Conservation (phyloP, 1,284 basidiomycete species). For the Marasmius sp. region DNA sequence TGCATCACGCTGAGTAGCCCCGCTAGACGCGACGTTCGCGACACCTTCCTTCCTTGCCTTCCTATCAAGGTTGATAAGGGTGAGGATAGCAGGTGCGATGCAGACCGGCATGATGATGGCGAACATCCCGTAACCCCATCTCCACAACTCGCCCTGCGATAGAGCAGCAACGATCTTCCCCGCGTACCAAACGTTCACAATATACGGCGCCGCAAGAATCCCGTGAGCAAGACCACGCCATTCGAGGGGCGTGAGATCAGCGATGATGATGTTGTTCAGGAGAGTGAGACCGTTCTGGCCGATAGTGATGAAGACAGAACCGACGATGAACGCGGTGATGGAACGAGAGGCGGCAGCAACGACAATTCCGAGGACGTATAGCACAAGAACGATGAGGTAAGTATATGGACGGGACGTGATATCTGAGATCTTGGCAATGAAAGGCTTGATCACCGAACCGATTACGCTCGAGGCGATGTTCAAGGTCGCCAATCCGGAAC, state of each 20-base stretch:
- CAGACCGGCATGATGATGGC: slow-evolving; percentile 21
- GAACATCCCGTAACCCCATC: slow-evolving; percentile 29
- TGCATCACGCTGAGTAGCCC: slow-evolving; percentile 8
- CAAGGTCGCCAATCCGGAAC: slow-evolving; percentile 10
- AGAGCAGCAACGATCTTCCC: slow-evolving; percentile 14
- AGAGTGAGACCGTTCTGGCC: slow-evolving; percentile 22
- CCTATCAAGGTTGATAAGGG: slow-evolving; percentile 13
- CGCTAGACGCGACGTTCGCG: slow-evolving; percentile 17
- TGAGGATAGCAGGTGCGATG: slow-evolving; percentile 16
- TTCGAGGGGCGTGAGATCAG: slow-evolving; percentile 23
- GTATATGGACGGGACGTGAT: slow-evolving; percentile 15
- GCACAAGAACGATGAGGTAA: slow-evolving; percentile 18
- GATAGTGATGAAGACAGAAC: slow-evolving; percentile 21
- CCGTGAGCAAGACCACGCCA: slow-evolving; percentile 24
- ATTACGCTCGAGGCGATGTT: slow-evolving; percentile 21
- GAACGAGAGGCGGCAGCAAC: slow-evolving; percentile 19
- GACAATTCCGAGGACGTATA: slow-evolving; percentile 24
- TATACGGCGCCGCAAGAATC: slow-evolving; percentile 16
- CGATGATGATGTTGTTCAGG: slow-evolving; percentile 24
- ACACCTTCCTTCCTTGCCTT: slow-evolving; percentile 13
- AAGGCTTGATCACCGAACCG: slow-evolving; percentile 22
- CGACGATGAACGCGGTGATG: slow-evolving; percentile 20
- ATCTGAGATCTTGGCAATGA: slow-evolving; percentile 26
- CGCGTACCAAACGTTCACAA: slow-evolving; percentile 18
- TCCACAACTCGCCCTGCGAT: slow-evolving; percentile 17